Conservation (phyloP, 495 filamentous ascomycete species). For the Penicillium flavigenum region DNA sequence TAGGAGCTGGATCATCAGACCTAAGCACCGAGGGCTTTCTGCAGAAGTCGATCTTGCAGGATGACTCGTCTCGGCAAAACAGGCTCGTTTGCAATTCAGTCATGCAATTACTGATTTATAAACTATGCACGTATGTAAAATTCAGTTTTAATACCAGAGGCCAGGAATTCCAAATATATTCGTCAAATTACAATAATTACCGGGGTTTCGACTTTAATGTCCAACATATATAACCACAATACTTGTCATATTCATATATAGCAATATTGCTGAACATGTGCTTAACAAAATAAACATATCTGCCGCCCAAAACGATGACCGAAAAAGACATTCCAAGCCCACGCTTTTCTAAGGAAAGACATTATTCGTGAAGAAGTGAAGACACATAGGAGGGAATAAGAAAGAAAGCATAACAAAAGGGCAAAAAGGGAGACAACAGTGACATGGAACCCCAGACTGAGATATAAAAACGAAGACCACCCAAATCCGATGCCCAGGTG, state of each 20-base stretch:
- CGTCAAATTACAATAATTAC: not conserved
- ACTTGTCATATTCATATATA: not conserved
- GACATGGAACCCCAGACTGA: not conserved
- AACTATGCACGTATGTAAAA: not conserved
- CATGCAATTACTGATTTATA: not conserved
- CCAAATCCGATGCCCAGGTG: not conserved
- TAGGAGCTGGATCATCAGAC: not conserved
- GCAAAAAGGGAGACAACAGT: not conserved
- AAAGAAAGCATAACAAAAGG: not conserved
- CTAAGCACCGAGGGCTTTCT: not conserved
- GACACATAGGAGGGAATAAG: not conserved
- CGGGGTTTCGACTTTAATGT: not conserved
- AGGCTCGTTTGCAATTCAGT: not conserved
- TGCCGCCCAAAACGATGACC: not conserved
- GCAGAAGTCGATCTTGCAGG: not conserved
- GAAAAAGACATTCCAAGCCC: not conserved
- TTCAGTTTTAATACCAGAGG: not conserved
- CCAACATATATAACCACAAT: not conserved
- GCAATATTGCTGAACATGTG: not conserved
- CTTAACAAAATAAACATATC: not conserved
- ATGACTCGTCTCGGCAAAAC: not conserved
- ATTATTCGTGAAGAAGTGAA: conserved; percentile 5
- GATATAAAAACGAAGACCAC: not conserved
- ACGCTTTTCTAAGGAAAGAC: conserved; percentile 7
- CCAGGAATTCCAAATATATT: not conserved